Evolutionary conservation across 1,284 basidiomycete genomes (phyloP).

Genomic region (Rhodotorula sp.): DNA sequence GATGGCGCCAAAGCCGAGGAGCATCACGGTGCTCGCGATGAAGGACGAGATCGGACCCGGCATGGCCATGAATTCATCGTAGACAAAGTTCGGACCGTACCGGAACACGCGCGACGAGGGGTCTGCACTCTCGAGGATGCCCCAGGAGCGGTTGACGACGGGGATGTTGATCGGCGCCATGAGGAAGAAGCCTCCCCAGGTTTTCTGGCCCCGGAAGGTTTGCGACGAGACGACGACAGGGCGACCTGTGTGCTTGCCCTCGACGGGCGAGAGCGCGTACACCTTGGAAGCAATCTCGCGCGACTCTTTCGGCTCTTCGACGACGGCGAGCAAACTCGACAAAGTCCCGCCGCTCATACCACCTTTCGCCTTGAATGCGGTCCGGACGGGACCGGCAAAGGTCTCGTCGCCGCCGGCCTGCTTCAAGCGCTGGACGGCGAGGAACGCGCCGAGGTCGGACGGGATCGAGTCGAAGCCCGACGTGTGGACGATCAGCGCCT

Average conservation of each 20-base stretch:
- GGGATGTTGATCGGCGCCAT: constrained; percentile 28
- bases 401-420: constrained; percentile 21
- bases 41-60: constrained; percentile 37
- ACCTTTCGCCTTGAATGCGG: constrained; percentile 33
- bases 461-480: constrained; percentile 45
- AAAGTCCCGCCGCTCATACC: constrained; percentile 42
- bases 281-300: constrained; percentile 24
- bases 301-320: constrained; percentile 25
- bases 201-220: constrained; percentile 5
- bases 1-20: constrained; percentile 41
- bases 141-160: constrained; percentile 44
- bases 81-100: constrained; percentile 30
- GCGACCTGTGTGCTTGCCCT: constrained; percentile 6
- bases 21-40: constrained; percentile 41
- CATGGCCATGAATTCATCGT: constrained; percentile 34
- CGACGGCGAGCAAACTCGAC: constrained; percentile 25
- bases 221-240: constrained; percentile 14
- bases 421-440: constrained; percentile 42
- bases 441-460: constrained; percentile 39
- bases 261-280: constrained; percentile 36
- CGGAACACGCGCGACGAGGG: constrained; percentile 7
- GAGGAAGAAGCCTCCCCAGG: constrained; percentile 37
- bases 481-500: constrained; percentile 38
- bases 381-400: constrained; percentile 36
- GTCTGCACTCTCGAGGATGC: constrained; percentile 38